Percentiles rank a stretch among this genome's conserved stretches.
These are phyloP conservation scores for Colletotrichum spaethianum DNA, from an alignment of 2,329 filamentous ascomycete genomes.

Conservation along the genomic window DNA sequence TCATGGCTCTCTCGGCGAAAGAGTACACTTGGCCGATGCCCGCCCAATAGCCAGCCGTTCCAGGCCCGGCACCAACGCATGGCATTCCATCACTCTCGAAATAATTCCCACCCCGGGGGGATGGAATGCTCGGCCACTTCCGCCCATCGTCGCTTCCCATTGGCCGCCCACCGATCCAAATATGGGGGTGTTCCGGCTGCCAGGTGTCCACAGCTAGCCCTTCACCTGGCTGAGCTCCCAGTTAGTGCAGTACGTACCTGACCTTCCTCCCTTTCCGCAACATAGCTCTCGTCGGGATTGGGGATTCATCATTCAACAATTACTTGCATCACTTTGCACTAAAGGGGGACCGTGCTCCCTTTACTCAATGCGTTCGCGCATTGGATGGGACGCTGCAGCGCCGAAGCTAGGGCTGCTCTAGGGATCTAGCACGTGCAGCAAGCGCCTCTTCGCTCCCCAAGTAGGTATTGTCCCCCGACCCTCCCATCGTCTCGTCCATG, in stretches of 20 bases:
- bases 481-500: not conserved
- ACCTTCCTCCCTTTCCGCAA: not conserved
- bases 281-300: not conserved
- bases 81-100: slow-evolving; percentile 25
- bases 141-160: not conserved
- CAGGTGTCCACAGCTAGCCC: slow-evolving; percentile 7
- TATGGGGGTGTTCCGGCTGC: not conserved
- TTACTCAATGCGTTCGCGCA: slow-evolving; percentile 9
- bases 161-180: not conserved
- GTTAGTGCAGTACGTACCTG: not conserved
- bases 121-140: slow-evolving; percentile 34
- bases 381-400: slow-evolving; percentile 20
- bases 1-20: not conserved
- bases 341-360: slow-evolving; percentile 29
- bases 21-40: not conserved
- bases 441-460: slow-evolving; percentile 3
- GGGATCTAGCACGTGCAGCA: slow-evolving; percentile 15
- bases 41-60: not conserved
- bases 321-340: slow-evolving; percentile 28
- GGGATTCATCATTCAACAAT: slow-evolving; percentile 19
- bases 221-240: not conserved
- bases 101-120: slow-evolving; percentile 22
- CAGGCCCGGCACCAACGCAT: slow-evolving; percentile 1
- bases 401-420: slow-evolving; percentile 31
- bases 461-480: not conserved